Base-by-base conservation (phyloP, 257 asterid species). In the Lycium ferocissimum region DNA sequence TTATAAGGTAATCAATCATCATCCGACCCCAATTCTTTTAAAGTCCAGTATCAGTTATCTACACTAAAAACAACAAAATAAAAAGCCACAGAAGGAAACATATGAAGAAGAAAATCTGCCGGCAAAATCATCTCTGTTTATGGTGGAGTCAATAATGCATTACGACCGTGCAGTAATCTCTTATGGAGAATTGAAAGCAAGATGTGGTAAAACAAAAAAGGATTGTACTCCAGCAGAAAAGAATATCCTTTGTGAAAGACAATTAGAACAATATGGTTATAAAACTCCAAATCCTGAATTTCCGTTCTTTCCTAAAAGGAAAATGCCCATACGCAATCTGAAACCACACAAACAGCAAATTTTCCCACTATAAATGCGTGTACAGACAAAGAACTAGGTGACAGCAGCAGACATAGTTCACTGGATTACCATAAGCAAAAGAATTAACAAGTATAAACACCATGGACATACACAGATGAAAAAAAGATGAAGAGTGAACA, bases 401-500 rank as follows among this genome's bases (percentile, higher is more conserved):
- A 53, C 63, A 78, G 49, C 66, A 78, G 62, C 81, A 15, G 51
- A 1, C 26, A 78, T 53, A 54, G 4, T 78, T 54, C 22, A 78
- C 33, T 33, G 15, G 12, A 53, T 78, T 49, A 3, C 49, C 49
- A 51, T 53, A 14, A 5, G 12, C 82, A 78, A 8, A 26, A 53
- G 14, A 53, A 51, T 51, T 5, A 76, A 14, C 12, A 26, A 53
- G 4, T 51, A 61, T 73, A 82, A 47, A 72, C 43, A 63, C 18
- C 33, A 17, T 17, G 40, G 26, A 38, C 80, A 37, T 76, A 7
- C 45, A 26, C 22, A 26, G 61, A 15, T 26, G 63, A 53, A 76
- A 57, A 84, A 1, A 66, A 85, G 26, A 56, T 72, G 62, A 85
- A 85, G 43, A 2, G 57, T 53, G 67, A 61, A 33, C 82, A 43